Conservation (phyloP, 495 filamentous ascomycete species). For the Glarea lozoyensis region DNA sequence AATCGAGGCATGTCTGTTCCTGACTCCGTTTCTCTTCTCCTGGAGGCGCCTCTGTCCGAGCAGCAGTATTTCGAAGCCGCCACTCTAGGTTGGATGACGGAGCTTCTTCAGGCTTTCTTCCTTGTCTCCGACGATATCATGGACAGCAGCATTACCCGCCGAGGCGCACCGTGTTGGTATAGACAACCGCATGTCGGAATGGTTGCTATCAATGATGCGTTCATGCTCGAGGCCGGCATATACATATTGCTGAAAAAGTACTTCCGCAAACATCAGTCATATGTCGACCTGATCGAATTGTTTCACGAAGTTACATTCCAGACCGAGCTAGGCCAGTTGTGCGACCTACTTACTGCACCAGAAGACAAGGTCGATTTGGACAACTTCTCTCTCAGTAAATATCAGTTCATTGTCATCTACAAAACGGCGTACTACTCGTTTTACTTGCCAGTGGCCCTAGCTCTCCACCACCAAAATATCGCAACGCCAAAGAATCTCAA, state of each 20-base stretch:
- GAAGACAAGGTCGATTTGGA: conserved; percentile 84
- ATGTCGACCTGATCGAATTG: conserved; percentile 84
- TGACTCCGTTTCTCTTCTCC: conserved; percentile 76
- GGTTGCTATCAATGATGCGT: conserved; percentile 96
- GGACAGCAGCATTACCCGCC: conserved; percentile 88
- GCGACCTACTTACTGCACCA: conserved; percentile 90
- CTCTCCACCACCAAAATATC: conserved; percentile 69
- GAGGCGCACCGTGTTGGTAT: conserved; percentile 95
- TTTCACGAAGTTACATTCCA: conserved; percentile 92
- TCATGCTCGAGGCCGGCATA: conserved; percentile 88
- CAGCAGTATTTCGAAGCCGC: conserved; percentile 80
- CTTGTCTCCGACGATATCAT: conserved; percentile 98
- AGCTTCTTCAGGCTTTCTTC: conserved; percentile 98
- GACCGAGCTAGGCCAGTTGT: conserved; percentile 89
- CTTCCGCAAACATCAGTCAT: conserved; percentile 76
- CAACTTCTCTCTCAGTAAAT: conserved; percentile 92
- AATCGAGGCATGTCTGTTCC: conserved; percentile 98
- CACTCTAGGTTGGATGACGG: conserved; percentile 90
- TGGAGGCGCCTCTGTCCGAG: conserved; percentile 57
- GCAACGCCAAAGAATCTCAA: conserved; percentile 80
- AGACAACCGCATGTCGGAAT: conserved; percentile 75
- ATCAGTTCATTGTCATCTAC: conserved; percentile 97
- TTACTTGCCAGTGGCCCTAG: conserved; percentile 93
- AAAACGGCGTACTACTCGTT: conserved; percentile 99
- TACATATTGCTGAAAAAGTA: conserved; percentile 87